Conservation (phyloP, 768 basidiomycete species). For the Mrakia gelida region DNA sequence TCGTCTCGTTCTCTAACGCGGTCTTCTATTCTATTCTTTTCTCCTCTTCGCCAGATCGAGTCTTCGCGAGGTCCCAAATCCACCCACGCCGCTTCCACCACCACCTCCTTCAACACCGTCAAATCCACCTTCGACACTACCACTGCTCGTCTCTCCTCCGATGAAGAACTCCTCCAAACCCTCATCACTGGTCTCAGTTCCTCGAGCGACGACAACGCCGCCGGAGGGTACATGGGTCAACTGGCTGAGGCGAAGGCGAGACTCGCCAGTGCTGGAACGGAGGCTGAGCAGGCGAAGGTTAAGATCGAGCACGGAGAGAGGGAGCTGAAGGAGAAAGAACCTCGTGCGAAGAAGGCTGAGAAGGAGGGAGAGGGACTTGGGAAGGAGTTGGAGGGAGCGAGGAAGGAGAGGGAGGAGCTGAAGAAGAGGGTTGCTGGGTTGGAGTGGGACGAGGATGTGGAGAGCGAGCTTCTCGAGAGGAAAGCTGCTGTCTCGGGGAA, state of each 20-base stretch:
- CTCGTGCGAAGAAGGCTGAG: slow-evolving; percentile 74
- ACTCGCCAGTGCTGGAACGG: slow-evolving; percentile 69
- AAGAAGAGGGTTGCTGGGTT: slow-evolving; percentile 55
- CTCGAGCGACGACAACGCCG: slow-evolving; percentile 59
- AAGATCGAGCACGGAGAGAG: slow-evolving; percentile 71
- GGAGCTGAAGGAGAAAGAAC: slow-evolving; percentile 72
- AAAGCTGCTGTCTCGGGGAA: slow-evolving; percentile 55
- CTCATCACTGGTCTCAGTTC: slow-evolving; percentile 87
- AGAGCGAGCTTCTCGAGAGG: slow-evolving; percentile 55
- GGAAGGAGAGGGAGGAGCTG: slow-evolving; percentile 54
- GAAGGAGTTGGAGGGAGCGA: slow-evolving; percentile 57
- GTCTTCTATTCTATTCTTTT: background rate
- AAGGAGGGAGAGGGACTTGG: slow-evolving; percentile 71
- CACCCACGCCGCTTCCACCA: slow-evolving; percentile 56
- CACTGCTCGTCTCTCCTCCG: slow-evolving; percentile 59
- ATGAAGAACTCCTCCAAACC: slow-evolving; percentile 91
- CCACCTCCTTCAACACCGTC: slow-evolving; percentile 56
- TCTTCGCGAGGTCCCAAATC: slow-evolving; percentile 58
- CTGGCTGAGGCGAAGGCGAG: slow-evolving; percentile 76
- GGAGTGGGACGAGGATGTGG: slow-evolving; percentile 74
- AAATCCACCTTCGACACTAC: slow-evolving; percentile 65
- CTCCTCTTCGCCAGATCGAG: slow-evolving; percentile 54
- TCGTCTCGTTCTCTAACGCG: background rate
- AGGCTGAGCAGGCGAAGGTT: slow-evolving; percentile 74
- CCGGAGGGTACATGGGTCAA: slow-evolving; percentile 95